A percentile compares a stretch with the other conserved stretches of the same genome.
Evolutionary conservation across 805 yeast genomes (phyloP).

Genomic region (Saturnispora besseyi): DNA sequence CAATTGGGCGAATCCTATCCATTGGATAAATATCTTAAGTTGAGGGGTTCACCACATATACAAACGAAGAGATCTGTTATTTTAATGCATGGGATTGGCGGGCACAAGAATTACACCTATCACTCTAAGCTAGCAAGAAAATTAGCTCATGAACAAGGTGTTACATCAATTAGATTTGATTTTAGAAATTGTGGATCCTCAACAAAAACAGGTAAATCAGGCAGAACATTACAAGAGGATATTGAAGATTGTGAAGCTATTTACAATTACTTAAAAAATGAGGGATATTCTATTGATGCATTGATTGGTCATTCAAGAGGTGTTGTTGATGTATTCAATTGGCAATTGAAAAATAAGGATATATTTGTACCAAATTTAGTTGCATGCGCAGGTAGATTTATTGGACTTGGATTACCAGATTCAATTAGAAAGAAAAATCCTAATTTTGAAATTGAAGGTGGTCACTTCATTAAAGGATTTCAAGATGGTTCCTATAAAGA

Average conservation of each 20-base stretch:
- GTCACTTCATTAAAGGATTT: constrained; percentile 33
- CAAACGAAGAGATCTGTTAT: constrained; percentile 34
- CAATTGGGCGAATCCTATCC: constrained; percentile 7
- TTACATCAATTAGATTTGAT: constrained; percentile 66
- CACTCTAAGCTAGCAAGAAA: constrained; percentile 52
- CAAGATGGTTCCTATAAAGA: constrained; percentile 42
- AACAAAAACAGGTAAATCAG: constrained; percentile 37
- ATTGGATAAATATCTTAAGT: not conserved
- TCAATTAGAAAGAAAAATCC: constrained; percentile 30
- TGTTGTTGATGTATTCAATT: constrained; percentile 60
- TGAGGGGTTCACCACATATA: constrained; percentile 7
- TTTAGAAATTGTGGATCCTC: constrained; percentile 83
- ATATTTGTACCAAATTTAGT: constrained; percentile 49
- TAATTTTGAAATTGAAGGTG: constrained; percentile 33
- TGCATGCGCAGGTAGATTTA: constrained; percentile 67
- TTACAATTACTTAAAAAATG: constrained; percentile 26
- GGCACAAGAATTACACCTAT: constrained; percentile 75
- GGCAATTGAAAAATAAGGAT: constrained; percentile 41
- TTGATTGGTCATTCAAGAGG: constrained; percentile 80
- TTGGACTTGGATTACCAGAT: constrained; percentile 37
- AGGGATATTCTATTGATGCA: constrained; percentile 35
- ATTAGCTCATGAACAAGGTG: constrained; percentile 51
- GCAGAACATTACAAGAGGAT: constrained; percentile 58
- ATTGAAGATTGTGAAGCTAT: constrained; percentile 53
- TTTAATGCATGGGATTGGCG: constrained; percentile 76